Percentiles rank a stretch among this genome's conserved stretches.
Conservation (phyloP, 805 yeast species). For the Saitoella complicata region DNA sequence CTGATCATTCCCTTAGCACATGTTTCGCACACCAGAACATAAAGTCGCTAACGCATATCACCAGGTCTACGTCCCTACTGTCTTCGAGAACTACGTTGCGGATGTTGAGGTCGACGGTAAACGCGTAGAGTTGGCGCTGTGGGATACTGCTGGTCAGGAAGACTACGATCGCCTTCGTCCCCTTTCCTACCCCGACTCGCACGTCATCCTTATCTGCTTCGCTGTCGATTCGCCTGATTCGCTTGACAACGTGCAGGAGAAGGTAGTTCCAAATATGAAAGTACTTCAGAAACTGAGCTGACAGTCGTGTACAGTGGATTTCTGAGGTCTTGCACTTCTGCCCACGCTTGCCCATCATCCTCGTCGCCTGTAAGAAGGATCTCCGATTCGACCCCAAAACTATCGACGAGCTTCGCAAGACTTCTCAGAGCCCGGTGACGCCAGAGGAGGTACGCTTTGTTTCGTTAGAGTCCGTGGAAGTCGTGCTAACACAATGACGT, state of each 20-base stretch:
- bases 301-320: constrained; percentile 40
- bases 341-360: constrained; percentile 80
- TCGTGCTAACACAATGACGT: not conserved
- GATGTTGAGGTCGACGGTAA: constrained; percentile 87
- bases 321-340: constrained; percentile 88
- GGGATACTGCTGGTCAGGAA: constrained; percentile 99
- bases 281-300: not conserved
- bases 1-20: not conserved
- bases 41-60: not conserved
- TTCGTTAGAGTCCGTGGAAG: not conserved
- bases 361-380: constrained; percentile 86
- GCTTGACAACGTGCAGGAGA: constrained; percentile 82
- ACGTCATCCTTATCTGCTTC: constrained; percentile 82
- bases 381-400: constrained; percentile 69
- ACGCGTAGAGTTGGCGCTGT: constrained; percentile 79
- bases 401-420: constrained; percentile 54
- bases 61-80: constrained; percentile 78
- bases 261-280: constrained; percentile 17
- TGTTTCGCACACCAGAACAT: not conserved
- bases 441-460: constrained; percentile 35
- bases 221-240: constrained; percentile 85
- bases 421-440: constrained; percentile 67
- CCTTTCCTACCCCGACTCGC: constrained; percentile 78
- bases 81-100: constrained; percentile 93
- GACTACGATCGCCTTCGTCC: constrained; percentile 92